Percentiles rank a stretch among this genome's conserved stretches.
phyloP scores from a whole-genome alignment of 2,329 filamentous ascomycete genomes.

The Alternaria rosae region DNA sequence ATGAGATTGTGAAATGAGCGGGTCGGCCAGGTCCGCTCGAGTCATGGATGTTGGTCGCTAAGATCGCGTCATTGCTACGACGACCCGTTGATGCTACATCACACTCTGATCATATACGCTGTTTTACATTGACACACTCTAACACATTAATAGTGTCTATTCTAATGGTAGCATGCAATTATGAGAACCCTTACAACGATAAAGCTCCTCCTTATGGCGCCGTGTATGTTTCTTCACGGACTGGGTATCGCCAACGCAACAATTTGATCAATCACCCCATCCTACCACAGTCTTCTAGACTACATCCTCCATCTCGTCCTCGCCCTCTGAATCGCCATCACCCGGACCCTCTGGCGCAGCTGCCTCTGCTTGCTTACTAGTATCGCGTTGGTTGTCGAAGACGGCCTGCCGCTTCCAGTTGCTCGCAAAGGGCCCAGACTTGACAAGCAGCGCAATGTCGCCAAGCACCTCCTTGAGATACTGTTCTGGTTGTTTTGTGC shows the following conservation, averaged over 20 bases:
- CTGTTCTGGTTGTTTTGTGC: slow-evolving; percentile 86
- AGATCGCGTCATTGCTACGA: slow-evolving; percentile 6
- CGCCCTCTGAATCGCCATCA: slow-evolving; percentile 72
- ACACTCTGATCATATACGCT: neutral
- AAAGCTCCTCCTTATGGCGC: neutral
- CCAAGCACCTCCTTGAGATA: slow-evolving; percentile 87
- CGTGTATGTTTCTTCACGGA: neutral
- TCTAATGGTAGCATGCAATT: neutral
- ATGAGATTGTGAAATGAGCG: neutral
- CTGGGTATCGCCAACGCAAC: slow-evolving; percentile 11
- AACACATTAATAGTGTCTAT: neutral
- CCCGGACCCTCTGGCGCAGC: slow-evolving; percentile 54
- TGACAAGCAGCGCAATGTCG: slow-evolving; percentile 81
- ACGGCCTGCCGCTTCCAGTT: slow-evolving; percentile 82
- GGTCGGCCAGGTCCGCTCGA: neutral
- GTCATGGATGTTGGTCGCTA: neutral
- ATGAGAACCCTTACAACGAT: neutral
- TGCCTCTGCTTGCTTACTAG: slow-evolving; percentile 39
- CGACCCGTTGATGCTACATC: neutral
- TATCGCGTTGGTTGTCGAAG: slow-evolving; percentile 58
- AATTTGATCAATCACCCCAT: neutral
- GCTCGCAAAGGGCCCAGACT: slow-evolving; percentile 83
- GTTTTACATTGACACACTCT: neutral
- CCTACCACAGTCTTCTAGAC: slow-evolving; percentile 21
- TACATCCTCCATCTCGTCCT: slow-evolving; percentile 82